Percentiles rank a stretch among this genome's conserved stretches.
Conservation (phyloP, 768 basidiomycete species). For the Antrodiella citrinella region DNA sequence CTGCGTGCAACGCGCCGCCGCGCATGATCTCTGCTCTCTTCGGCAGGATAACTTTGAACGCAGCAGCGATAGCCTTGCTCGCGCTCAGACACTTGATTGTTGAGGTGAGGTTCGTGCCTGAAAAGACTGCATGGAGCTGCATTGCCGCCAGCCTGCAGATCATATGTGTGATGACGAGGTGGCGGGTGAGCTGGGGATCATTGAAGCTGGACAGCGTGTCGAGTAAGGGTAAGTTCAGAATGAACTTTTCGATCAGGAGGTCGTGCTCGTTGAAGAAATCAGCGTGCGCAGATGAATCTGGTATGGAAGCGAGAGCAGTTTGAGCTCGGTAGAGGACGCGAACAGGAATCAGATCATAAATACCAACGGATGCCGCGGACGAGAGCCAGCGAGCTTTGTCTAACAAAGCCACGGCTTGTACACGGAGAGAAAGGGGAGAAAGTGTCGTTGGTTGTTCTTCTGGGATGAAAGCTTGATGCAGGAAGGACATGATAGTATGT, state of each 20-base stretch:
- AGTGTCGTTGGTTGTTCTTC: conserved; percentile 19
- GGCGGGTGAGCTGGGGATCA: conserved; percentile 19
- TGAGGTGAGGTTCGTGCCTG: conserved; percentile 24
- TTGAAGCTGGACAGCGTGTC: conserved; percentile 6
- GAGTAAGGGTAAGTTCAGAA: conserved; percentile 12
- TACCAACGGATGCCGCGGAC: conserved; percentile 27
- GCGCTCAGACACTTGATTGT: conserved; percentile 11
- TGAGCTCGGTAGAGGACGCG: neutral
- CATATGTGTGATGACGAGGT: conserved; percentile 38
- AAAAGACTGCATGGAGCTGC: conserved; percentile 43
- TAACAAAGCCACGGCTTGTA: conserved; percentile 51
- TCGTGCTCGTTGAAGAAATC: conserved; percentile 13
- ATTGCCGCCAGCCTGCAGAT: conserved; percentile 42
- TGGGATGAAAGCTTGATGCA: conserved; percentile 27
- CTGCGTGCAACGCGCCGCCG: neutral
- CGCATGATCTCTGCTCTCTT: neutral
- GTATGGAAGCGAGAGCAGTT: neutral
- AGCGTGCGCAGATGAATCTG: conserved; percentile 2
- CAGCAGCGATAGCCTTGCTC: conserved; percentile 15
- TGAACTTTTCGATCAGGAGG: conserved; percentile 16
- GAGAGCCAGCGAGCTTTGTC: conserved; percentile 52
- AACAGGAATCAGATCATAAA: neutral
- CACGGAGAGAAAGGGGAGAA: conserved; percentile 32
- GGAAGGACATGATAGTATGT: conserved; percentile 41
- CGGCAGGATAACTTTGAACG: neutral